These are phyloP conservation scores for Cyclaneusma minus DNA, from an alignment of 2,329 filamentous ascomycete genomes.

Conservation along the genomic window DNA sequence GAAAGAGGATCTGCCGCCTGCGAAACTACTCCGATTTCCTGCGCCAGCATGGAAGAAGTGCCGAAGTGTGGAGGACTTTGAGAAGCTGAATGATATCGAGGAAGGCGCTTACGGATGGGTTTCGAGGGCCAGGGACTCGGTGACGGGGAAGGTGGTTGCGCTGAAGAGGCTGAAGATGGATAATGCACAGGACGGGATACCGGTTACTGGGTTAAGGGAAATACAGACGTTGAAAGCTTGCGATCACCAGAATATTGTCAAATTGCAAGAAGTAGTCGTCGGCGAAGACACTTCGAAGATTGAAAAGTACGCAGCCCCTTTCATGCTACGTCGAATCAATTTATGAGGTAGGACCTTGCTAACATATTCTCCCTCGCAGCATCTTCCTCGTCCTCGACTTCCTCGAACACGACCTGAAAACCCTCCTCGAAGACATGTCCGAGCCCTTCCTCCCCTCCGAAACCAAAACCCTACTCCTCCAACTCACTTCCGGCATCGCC, in stretches of 20 bases:
- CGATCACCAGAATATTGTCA: constrained; percentile 68
- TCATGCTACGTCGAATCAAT: constrained; percentile 1
- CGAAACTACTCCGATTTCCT: constrained; percentile 57
- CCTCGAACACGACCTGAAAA: constrained; percentile 91
- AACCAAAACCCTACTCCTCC: constrained; percentile 75
- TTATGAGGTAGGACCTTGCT: constrained; percentile 7
- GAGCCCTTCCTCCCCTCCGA: constrained; percentile 89
- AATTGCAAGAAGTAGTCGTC: constrained; percentile 69
- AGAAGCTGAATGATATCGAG: constrained; percentile 91
- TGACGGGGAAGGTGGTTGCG: constrained; percentile 69
- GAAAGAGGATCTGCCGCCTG: constrained; percentile 20
- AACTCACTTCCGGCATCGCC: constrained; percentile 64
- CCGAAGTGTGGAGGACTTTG: constrained; percentile 72
- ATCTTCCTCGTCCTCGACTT: constrained; percentile 96
- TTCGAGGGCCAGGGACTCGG: constrained; percentile 60
- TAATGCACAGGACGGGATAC: constrained; percentile 54
- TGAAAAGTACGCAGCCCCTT: constrained; percentile 29
- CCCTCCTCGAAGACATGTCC: constrained; percentile 82
- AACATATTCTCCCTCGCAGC: constrained; percentile 31
- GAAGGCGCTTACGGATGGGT: constrained; percentile 96
- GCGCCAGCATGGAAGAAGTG: constrained; percentile 51
- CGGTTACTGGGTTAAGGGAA: constrained; percentile 83
- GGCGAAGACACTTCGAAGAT: constrained; percentile 41
- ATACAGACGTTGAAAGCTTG: constrained; percentile 81
- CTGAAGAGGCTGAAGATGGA: constrained; percentile 92